These are phyloP conservation scores for Panicum hallii DNA, from an alignment of 202 grass and related monocot species.

Conservation along the genomic window DNA sequence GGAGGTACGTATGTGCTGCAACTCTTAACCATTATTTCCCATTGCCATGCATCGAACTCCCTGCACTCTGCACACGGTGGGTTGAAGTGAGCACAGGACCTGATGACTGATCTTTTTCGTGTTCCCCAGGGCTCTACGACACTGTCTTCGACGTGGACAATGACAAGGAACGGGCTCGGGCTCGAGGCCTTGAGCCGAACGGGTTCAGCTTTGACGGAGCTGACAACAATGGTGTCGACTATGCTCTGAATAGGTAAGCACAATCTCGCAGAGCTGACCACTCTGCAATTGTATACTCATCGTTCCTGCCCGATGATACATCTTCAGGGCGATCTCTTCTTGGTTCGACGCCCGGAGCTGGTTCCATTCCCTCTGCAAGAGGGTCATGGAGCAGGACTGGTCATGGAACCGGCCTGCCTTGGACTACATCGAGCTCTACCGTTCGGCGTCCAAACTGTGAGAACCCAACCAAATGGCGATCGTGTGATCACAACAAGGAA, in stretches of 20 bases:
- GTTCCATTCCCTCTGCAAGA: slow-evolving; percentile 74
- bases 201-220: slow-evolving; percentile 87
- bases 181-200: slow-evolving; percentile 75
- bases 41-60: neutral
- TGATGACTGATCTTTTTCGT: neutral
- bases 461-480: neutral
- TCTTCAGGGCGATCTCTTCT: slow-evolving; percentile 66
- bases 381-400: slow-evolving; percentile 92
- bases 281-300: neutral
- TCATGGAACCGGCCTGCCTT: slow-evolving; percentile 86
- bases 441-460: slow-evolving; percentile 60
- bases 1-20: slow-evolving; percentile 62
- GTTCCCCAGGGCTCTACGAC: slow-evolving; percentile 71
- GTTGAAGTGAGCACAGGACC: slow-evolving; percentile 7
- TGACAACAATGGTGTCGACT: slow-evolving; percentile 59
- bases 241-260: slow-evolving; percentile 74
- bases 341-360: slow-evolving; percentile 67
- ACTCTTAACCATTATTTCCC: neutral
- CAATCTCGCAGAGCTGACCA: neutral
- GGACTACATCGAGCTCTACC: slow-evolving; percentile 90
- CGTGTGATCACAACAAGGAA: neutral
- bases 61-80: neutral
- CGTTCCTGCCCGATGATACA: neutral
- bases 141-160: slow-evolving; percentile 86
- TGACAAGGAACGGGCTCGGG: slow-evolving; percentile 74